A percentile compares a stretch with the other conserved stretches of the same genome.
phyloP scores from a whole-genome alignment of 805 yeast genomes.

The Starmerella ratchasimensis region DNA sequence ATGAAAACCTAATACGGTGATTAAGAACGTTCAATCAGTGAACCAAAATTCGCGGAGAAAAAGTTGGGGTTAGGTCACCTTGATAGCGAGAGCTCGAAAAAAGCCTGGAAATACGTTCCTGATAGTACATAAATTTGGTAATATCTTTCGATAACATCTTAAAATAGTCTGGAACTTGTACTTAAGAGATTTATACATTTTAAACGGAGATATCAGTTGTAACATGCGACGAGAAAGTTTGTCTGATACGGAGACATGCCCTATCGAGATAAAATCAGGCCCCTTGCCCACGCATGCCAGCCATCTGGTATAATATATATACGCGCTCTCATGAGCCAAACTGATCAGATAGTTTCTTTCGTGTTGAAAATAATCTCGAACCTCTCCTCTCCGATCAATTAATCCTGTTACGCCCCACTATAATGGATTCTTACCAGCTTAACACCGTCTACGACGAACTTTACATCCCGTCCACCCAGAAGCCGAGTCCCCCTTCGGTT shows the following conservation, averaged over 20 bases:
- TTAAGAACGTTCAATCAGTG: no score
- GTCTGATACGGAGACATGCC: not conserved
- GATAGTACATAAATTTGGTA: no score
- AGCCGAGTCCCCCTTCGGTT: conserved; percentile 22
- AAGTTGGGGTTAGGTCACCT: no score
- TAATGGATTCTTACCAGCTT: conserved; percentile 35
- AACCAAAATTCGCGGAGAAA: no score
- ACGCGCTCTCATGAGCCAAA: not conserved
- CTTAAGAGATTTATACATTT: conserved; percentile 10
- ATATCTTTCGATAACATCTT: no score
- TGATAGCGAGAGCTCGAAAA: no score
- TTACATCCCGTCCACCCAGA: conserved; percentile 34
- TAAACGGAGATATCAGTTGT: not conserved
- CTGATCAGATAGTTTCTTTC: no score
- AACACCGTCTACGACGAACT: conserved; percentile 30
- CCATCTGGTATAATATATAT: conserved; percentile 11
- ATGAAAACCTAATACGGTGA: no score
- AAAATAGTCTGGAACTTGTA: no score
- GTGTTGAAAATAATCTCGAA: not conserved
- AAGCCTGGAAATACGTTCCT: no score
- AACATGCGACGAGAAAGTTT: not conserved
- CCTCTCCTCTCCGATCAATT: not conserved
- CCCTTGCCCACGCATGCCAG: conserved; percentile 9
- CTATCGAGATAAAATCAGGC: not conserved
- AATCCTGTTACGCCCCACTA: conserved; percentile 3